These are phyloP conservation scores for Phytophthora cryptogea DNA, from an alignment of 352 stramenopile genomes.

Conservation along the genomic window DNA sequence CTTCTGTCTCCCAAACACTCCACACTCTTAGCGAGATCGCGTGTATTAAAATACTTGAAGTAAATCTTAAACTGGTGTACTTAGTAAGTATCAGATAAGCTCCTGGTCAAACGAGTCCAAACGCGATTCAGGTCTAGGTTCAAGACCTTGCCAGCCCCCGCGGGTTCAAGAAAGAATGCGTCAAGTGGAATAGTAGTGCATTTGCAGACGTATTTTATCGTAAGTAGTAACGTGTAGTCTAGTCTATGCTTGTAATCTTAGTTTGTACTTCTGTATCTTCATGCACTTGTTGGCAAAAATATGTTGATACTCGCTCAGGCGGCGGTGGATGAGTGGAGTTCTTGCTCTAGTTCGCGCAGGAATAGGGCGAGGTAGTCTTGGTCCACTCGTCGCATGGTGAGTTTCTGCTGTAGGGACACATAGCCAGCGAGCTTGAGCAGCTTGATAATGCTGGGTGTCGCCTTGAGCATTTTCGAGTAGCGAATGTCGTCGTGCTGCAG, in stretches of 20 bases:
- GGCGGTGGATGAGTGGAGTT: conserved; percentile 29
- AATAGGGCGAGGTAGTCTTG: conserved; percentile 67
- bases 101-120: too few species aligned
- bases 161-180: neutral
- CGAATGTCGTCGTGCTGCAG: conserved; percentile 73
- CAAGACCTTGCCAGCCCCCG: too few species aligned
- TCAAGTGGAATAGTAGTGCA: neutral
- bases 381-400: conserved; percentile 78
- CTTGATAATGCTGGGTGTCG: conserved; percentile 77
- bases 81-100: too few species aligned
- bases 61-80: too few species aligned
- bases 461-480: conserved; percentile 67
- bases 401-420: conserved; percentile 69
- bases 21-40: too few species aligned
- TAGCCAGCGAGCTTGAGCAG: conserved; percentile 80
- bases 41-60: too few species aligned
- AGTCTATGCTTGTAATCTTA: conserved; percentile 28
- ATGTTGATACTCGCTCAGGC: conserved; percentile 14
- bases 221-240: conserved; percentile 1
- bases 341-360: conserved; percentile 54
- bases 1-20: too few species aligned
- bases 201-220: conserved; percentile 21
- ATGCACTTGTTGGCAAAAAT: conserved; percentile 17
- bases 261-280: conserved; percentile 21
- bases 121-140: neutral